Conservation (phyloP, 352 stramenopile species). For the Phytophthora vignae region DNA sequence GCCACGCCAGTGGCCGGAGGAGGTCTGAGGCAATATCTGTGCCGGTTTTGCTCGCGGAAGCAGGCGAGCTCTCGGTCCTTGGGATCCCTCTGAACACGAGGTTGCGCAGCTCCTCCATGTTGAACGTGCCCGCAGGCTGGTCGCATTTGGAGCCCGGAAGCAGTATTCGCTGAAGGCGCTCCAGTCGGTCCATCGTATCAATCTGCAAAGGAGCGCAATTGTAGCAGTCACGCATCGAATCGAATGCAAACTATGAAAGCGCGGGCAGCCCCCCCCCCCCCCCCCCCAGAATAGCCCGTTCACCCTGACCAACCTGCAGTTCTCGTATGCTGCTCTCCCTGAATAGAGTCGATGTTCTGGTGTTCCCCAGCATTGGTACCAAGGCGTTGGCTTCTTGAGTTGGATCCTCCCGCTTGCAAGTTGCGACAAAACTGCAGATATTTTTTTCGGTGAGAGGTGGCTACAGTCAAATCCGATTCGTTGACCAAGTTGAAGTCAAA, state of each 20-base stretch:
- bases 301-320: neutral
- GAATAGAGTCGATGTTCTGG: too few species aligned
- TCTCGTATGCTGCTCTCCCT: neutral
- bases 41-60: neutral
- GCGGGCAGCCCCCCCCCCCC: too few species aligned
- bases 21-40: conserved; percentile 1
- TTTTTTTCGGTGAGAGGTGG: conserved; percentile 10
- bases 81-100: conserved; percentile 32
- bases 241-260: too few species aligned
- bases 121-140: conserved; percentile 3
- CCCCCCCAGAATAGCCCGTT: neutral
- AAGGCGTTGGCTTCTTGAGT: too few species aligned
- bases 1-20: conserved; percentile 45
- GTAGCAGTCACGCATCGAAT: neutral
- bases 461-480: conserved; percentile 18
- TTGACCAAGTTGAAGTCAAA: conserved; percentile 13
- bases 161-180: conserved; percentile 19
- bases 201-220: neutral
- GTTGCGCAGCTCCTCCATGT: conserved; percentile 31
- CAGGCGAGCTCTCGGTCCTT: neutral
- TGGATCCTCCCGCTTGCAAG: too few species aligned
- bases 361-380: too few species aligned
- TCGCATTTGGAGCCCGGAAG: neutral
- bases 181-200: conserved; percentile 9
- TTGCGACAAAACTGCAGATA: too few species aligned